phyloP scores from a whole-genome alignment of 2,329 filamentous ascomycete species.

The Aureobasidium sp. region DNA sequence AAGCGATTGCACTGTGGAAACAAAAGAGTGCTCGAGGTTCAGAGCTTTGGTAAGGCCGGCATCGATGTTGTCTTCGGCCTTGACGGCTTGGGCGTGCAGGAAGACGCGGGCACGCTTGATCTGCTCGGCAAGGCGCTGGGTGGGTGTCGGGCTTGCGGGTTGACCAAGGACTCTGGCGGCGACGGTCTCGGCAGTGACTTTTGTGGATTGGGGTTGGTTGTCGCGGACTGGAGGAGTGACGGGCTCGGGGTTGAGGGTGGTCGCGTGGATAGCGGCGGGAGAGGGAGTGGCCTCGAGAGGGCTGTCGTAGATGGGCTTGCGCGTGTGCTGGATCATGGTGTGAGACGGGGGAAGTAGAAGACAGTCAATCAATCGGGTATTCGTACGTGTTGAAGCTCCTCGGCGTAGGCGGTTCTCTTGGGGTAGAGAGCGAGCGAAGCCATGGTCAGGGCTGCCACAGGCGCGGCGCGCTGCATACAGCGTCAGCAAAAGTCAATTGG shows the following conservation, averaged over 20 bases:
- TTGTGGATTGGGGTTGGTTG: conserved; percentile 25
- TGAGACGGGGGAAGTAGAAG: conserved; percentile 3
- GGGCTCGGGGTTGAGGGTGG: conserved; percentile 23
- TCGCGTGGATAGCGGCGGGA: conserved; percentile 26
- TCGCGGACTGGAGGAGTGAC: conserved; percentile 47
- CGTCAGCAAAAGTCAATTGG: conserved; percentile 19
- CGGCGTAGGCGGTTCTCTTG: conserved; percentile 39
- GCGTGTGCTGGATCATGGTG: conserved; percentile 25
- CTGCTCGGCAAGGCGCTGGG: conserved; percentile 78
- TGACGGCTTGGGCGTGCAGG: conserved; percentile 67
- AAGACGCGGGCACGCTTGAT: conserved; percentile 74
- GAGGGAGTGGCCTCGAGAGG: conserved; percentile 42
- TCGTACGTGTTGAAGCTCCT: conserved; percentile 31
- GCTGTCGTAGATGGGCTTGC: conserved; percentile 73
- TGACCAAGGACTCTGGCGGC: conserved; percentile 25
- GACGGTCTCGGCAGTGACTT: conserved; percentile 25
- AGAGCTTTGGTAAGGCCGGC: conserved; percentile 71
- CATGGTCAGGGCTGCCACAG: conserved; percentile 40
- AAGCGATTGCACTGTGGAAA: conserved; percentile 78
- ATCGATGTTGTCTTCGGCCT: conserved; percentile 79
- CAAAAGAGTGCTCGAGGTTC: conserved; percentile 81
- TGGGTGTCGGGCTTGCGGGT: conserved; percentile 60
- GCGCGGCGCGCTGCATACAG: conserved; percentile 40
- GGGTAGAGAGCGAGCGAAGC: conserved; percentile 41
- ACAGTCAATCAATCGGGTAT: too few relatives aligned